Percentiles rank a stretch among this genome's conserved stretches.
Conservation (phyloP, 2,329 filamentous ascomycete species). For the Albifimbria verrucaria region DNA sequence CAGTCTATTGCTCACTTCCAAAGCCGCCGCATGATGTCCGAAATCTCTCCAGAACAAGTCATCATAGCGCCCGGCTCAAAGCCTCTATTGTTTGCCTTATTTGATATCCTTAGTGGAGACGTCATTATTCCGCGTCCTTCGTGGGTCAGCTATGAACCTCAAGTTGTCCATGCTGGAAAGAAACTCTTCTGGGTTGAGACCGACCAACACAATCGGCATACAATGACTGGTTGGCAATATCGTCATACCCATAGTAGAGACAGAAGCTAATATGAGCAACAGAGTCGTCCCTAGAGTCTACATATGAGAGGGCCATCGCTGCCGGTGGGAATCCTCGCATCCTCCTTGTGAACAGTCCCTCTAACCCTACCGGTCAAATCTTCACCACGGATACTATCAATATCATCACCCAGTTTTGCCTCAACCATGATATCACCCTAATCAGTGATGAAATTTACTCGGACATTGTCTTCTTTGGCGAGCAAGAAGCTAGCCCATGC, state of each 20-base stretch:
- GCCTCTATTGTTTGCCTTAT: neutral
- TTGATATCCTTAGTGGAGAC: neutral
- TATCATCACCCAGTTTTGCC: neutral
- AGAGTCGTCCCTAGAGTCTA: neutral
- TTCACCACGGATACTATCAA: neutral
- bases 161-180: neutral
- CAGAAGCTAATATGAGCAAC: neutral
- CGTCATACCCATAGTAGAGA: neutral
- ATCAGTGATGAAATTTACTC: constrained; percentile 2
- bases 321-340: neutral
- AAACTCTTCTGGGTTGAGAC: constrained; percentile 1
- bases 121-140: neutral
- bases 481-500: neutral
- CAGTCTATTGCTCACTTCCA: neutral
- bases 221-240: neutral
- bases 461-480: neutral
- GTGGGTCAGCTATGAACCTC: constrained; percentile 1
- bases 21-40: neutral
- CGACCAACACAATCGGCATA: neutral
- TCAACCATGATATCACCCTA: neutral
- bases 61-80: neutral
- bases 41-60: neutral
- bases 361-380: constrained; percentile 1
- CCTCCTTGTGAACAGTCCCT: neutral
- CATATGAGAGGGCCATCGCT: neutral